Percentiles rank a stretch among this genome's conserved stretches.
Conservation (phyloP, 2,329 filamentous ascomycete genomes). For the Corniculantispora saksenae region DNA sequence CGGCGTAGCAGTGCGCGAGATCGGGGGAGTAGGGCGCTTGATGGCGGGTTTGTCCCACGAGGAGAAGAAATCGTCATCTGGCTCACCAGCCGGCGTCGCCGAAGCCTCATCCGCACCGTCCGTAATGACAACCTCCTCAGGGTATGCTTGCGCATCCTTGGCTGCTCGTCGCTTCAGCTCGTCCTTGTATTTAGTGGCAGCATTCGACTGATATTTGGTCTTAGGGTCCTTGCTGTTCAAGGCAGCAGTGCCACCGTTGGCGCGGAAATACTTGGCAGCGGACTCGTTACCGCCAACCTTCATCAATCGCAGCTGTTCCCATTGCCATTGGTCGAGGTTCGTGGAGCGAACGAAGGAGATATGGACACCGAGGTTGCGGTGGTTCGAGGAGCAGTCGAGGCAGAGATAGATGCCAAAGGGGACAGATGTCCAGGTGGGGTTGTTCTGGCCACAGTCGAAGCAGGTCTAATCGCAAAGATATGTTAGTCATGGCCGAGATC, state of each 20-base stretch:
- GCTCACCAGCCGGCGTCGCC: conserved; percentile 77
- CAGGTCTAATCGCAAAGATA: conserved; percentile 65
- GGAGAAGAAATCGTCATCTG: conserved; percentile 96
- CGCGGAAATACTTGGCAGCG: conserved; percentile 96
- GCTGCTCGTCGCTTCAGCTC: conserved; percentile 85
- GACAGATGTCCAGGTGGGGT: conserved; percentile 97
- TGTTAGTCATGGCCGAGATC: neutral
- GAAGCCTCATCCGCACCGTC: conserved; percentile 70
- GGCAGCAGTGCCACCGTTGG: conserved; percentile 90
- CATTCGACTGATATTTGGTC: conserved; percentile 91
- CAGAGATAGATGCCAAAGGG: conserved; percentile 97
- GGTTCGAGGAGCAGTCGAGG: conserved; percentile 94
- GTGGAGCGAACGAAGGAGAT: conserved; percentile 99
- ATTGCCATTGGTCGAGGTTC: conserved; percentile 99
- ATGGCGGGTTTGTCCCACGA: conserved; percentile 98
- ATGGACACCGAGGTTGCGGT: conserved; percentile 96
- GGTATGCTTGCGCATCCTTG: conserved; percentile 84
- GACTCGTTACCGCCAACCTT: conserved; percentile 98
- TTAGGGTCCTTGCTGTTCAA: conserved; percentile 95
- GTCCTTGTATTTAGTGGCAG: conserved; percentile 97
- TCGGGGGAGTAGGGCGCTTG: conserved; percentile 91
- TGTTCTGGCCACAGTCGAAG: conserved; percentile 97
- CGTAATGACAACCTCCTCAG: conserved; percentile 80
- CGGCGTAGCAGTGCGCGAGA: conserved; percentile 86
- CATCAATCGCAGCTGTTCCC: conserved; percentile 96